Base-by-base conservation (phyloP, 2,329 filamentous ascomycete genomes). In the Cercospora sp. region DNA sequence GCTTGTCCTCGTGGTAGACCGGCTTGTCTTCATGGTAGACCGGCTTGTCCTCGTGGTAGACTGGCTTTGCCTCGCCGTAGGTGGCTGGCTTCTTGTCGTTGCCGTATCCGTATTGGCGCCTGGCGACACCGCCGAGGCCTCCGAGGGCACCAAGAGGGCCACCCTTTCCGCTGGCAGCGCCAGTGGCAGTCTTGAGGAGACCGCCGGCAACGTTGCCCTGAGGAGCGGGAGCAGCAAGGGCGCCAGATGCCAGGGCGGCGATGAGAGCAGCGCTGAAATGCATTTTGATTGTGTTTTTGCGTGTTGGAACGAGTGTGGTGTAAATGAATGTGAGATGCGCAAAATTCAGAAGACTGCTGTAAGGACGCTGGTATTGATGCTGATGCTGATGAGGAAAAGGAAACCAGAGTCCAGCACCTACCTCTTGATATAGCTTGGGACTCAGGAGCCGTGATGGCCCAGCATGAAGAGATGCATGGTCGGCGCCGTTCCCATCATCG, bases 211-310 rank as follows among this genome's bases (percentile, higher is more conserved):
- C 12, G 60, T 48, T 31, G 42, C 42, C 39, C n/a, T 48, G 28
- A 10, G 60, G 60, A 45, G 51, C 31, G 8, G 60, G 60, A 45
- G 51, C 31, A 28, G 62, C 48, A 26, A 64, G 10, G 3, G 48
- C 48, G 18, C 62, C 62, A 26, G 62, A 39, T n/a, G 48, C 62
- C 48, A 64, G 31, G 30, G 62, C 62, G 62, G 48, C 48, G 30
- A 64, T 58, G 33, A 64, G 62, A 42, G 62, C 18, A 26, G 48
- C 20, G 48, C 48, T 57, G 62, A 64, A 64, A 10, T 64, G 31
- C 62, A 64, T 64, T 6, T 48, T 42, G 62, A 58, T 8, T n/a
- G 53, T 51, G 18, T 51, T 51, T 51, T 13, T 53, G 60, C 51
- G 60, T 16, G 60, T 55, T 33, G 42, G 18, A 64, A 30, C 28